phyloP scores from a whole-genome alignment of 2,329 filamentous ascomycete species.

The Fusarium metavorans region DNA sequence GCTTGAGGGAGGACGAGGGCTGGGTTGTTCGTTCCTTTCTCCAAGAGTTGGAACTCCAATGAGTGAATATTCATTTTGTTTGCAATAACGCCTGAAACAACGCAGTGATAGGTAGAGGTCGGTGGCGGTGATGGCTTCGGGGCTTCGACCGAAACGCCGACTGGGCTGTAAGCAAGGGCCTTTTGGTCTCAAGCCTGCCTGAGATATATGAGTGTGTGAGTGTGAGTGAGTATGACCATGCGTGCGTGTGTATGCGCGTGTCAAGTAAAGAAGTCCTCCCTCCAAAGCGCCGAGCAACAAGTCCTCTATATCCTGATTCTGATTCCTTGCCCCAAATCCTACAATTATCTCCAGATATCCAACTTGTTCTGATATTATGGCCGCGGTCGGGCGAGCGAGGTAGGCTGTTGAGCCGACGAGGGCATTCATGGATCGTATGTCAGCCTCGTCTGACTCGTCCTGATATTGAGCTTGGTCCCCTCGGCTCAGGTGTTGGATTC shows the following conservation, averaged over 20 bases:
- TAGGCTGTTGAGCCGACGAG: background rate
- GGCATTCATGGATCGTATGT: background rate
- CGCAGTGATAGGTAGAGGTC: constrained; percentile 2
- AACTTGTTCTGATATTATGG: constrained; percentile 19
- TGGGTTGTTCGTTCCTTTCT: background rate
- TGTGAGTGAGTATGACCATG: background rate
- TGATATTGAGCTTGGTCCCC: background rate
- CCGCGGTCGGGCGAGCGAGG: constrained; percentile 4
- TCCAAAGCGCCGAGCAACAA: constrained; percentile 41
- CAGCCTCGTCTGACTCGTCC: background rate
- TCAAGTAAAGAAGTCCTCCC: constrained; percentile 23
- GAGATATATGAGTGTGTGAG: constrained; percentile 4
- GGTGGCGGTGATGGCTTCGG: constrained; percentile 6
- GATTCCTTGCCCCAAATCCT: constrained; percentile 35
- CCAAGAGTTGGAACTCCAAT: constrained; percentile 1
- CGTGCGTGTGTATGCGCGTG: background rate
- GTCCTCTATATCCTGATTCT: constrained; percentile 41
- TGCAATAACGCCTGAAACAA: constrained; percentile 20
- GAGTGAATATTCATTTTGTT: constrained; percentile 18
- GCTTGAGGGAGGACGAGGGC: background rate
- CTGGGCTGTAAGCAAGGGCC: constrained; percentile 4
- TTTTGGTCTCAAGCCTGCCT: background rate
- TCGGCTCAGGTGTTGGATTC: background rate
- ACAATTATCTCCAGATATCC: constrained; percentile 29
- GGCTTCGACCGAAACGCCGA: constrained; percentile 14